phyloP scores from a whole-genome alignment of 352 stramenopile species.

The Globisporangium sylvaticum region DNA sequence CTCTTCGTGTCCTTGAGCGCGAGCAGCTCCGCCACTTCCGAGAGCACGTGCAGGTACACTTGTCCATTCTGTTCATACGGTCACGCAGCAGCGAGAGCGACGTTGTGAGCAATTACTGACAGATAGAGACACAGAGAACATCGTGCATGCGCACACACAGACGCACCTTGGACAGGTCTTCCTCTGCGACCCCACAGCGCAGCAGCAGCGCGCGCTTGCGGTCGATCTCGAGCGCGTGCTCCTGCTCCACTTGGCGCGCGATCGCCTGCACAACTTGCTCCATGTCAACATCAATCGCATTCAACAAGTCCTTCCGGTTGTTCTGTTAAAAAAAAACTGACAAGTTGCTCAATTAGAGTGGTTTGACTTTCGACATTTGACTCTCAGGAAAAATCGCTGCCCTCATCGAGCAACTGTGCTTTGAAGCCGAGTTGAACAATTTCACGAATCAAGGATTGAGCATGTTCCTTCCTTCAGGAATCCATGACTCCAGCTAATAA shows the following conservation, averaged over 20 bases:
- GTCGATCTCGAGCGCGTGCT: conserved; percentile 34
- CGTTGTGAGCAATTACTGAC: not conserved
- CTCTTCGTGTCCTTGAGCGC: conserved; percentile 31
- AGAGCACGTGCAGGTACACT: conserved; percentile 44
- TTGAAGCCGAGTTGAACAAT: not conserved
- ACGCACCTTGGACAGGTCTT: conserved; percentile 41
- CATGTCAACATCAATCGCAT: not conserved
- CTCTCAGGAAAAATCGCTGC: too few species aligned
- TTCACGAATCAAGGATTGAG: not conserved
- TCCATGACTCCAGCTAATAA: not conserved
- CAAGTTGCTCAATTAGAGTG: not conserved
- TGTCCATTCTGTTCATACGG: conserved; percentile 38
- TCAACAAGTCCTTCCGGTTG: not conserved
- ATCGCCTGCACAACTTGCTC: conserved; percentile 17
- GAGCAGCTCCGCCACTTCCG: conserved; percentile 35
- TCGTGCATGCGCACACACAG: not conserved
- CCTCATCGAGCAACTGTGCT: too few species aligned
- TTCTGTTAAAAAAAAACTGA: not conserved
- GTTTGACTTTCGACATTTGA: too few species aligned
- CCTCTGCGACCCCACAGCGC: conserved; percentile 28
- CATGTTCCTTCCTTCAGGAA: not conserved
- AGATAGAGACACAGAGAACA: not conserved
- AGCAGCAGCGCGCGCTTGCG: conserved; percentile 29
- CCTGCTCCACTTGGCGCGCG: conserved; percentile 17
- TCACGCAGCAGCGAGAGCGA: too few species aligned